A percentile compares a stretch with the other conserved stretches of the same genome.
Evolutionary conservation across 1,139 yeast species (phyloP).

Genomic region (Yamadazyma dushanensis): DNA sequence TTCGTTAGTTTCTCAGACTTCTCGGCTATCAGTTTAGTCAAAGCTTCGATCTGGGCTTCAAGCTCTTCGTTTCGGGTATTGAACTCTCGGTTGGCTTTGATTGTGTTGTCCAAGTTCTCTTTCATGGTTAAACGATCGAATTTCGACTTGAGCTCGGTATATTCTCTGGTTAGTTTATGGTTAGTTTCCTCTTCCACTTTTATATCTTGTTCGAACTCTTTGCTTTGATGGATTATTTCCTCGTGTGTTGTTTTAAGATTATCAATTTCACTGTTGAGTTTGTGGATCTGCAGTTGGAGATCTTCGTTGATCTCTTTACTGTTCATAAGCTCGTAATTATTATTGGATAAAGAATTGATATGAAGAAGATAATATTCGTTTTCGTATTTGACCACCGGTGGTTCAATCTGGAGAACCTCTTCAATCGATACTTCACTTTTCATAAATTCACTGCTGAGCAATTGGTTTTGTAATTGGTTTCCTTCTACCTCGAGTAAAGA

Average conservation of each 20-base stretch:
- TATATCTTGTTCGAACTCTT: slow-evolving; percentile 28
- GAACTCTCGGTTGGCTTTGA: slow-evolving; percentile 46
- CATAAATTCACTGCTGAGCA: slow-evolving; percentile 24
- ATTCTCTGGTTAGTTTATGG: slow-evolving; percentile 19
- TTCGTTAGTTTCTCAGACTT: slow-evolving; percentile 22
- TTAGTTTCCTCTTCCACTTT: slow-evolving; percentile 25
- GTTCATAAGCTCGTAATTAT: slow-evolving; percentile 40
- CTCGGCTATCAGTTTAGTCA: slow-evolving; percentile 20
- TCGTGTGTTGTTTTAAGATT: slow-evolving; percentile 36
- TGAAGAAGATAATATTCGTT: slow-evolving; percentile 45
- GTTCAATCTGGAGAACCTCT: slow-evolving; percentile 23
- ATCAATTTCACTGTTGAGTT: slow-evolving; percentile 30
- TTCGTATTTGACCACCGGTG: slow-evolving; percentile 40
- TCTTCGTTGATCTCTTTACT: slow-evolving; percentile 41
- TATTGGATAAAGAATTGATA: slow-evolving; percentile 41
- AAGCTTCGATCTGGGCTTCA: slow-evolving; percentile 31
- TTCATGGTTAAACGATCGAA: slow-evolving; percentile 46
- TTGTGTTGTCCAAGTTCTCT: slow-evolving; percentile 45
- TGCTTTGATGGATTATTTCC: slow-evolving; percentile 40
- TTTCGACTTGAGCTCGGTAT: slow-evolving; percentile 26
- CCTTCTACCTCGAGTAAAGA: neutral
- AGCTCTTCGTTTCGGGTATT: slow-evolving; percentile 38
- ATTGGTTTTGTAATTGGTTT: slow-evolving; percentile 25
- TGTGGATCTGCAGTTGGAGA: slow-evolving; percentile 28
- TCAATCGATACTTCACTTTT: slow-evolving; percentile 11